Evolutionary conservation across 2,329 filamentous ascomycete species (phyloP).

Genomic region (Neofusicoccum umdonicola): DNA sequence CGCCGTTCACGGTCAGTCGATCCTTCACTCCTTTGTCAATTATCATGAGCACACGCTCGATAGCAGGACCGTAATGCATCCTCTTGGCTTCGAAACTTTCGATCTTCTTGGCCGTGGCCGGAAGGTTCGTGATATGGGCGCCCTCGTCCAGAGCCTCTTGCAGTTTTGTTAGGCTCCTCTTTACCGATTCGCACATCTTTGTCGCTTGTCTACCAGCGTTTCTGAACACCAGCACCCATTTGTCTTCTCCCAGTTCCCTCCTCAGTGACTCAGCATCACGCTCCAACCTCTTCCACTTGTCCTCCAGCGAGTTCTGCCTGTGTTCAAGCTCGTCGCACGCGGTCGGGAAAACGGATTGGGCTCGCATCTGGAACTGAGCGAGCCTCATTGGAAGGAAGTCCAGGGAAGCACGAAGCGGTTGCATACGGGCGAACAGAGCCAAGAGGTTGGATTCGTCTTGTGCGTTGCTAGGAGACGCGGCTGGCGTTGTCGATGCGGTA

Average conservation of each 20-base stretch:
- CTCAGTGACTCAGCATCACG: conserved; percentile 85
- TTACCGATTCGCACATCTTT: conserved; percentile 95
- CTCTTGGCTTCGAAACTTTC: conserved; percentile 96
- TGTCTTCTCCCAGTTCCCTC: conserved; percentile 89
- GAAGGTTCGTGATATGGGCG: conserved; percentile 52
- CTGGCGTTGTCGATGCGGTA: conserved; percentile 51
- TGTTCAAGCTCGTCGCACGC: conserved; percentile 86
- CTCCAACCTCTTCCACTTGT: conserved; percentile 83
- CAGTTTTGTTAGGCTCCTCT: conserved; percentile 79
- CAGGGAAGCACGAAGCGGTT: conserved; percentile 84
- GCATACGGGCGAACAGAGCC: conserved; percentile 91
- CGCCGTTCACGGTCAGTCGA: conserved; percentile 92
- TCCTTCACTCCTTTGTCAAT: conserved; percentile 96
- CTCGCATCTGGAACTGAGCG: conserved; percentile 78
- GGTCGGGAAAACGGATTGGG: conserved; percentile 76
- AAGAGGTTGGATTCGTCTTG: conserved; percentile 87
- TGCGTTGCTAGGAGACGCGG: conserved; percentile 54
- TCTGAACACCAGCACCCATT: conserved; percentile 93
- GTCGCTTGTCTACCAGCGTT: conserved; percentile 88
- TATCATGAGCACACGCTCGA: conserved; percentile 85
- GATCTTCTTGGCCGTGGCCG: conserved; percentile 73
- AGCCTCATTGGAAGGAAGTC: conserved; percentile 96
- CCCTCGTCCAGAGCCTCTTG: conserved; percentile 70
- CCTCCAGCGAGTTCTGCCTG: conserved; percentile 71
- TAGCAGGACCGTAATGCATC: conserved; percentile 87